Evolutionary conservation across 495 filamentous ascomycete genomes (phyloP).

Genomic region (Hypoxylon crocopeplum): DNA sequence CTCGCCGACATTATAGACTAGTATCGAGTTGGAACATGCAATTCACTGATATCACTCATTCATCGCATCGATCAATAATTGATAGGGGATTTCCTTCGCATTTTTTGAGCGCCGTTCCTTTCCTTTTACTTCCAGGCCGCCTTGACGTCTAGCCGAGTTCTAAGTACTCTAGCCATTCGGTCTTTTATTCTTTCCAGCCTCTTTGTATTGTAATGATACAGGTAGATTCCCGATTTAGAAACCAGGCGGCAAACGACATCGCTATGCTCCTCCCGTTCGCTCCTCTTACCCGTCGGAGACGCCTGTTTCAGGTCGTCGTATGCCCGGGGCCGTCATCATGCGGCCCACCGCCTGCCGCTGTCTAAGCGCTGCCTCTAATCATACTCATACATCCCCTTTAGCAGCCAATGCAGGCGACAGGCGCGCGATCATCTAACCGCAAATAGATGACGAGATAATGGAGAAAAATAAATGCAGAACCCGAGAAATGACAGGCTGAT

Average conservation of each 20-base stretch:
- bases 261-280: constrained; percentile 2
- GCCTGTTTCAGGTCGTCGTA: constrained; percentile 20
- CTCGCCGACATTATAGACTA: too few relatives aligned
- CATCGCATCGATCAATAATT: too few relatives aligned
- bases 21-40: too few relatives aligned
- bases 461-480: constrained; percentile 38
- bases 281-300: neutral
- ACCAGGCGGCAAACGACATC: constrained; percentile 22
- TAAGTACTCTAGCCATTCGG: too few relatives aligned
- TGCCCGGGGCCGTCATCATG: constrained; percentile 14
- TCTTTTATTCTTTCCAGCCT: too few relatives aligned
- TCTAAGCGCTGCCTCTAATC: constrained; percentile 31
- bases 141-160: too few relatives aligned
- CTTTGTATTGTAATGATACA: constrained; percentile 33
- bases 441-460: constrained; percentile 24
- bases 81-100: too few relatives aligned
- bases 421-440: constrained; percentile 11
- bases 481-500: constrained; percentile 13
- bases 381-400: constrained; percentile 29
- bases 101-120: too few relatives aligned
- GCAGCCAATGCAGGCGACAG: constrained; percentile 3
- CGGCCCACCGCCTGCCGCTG: constrained; percentile 14
- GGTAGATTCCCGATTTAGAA: constrained; percentile 15
- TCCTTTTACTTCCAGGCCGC: too few relatives aligned
- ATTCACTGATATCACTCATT: too few relatives aligned